Conservation (phyloP, 2,329 filamentous ascomycete genomes). For the Scleromitrula shiraiana region DNA sequence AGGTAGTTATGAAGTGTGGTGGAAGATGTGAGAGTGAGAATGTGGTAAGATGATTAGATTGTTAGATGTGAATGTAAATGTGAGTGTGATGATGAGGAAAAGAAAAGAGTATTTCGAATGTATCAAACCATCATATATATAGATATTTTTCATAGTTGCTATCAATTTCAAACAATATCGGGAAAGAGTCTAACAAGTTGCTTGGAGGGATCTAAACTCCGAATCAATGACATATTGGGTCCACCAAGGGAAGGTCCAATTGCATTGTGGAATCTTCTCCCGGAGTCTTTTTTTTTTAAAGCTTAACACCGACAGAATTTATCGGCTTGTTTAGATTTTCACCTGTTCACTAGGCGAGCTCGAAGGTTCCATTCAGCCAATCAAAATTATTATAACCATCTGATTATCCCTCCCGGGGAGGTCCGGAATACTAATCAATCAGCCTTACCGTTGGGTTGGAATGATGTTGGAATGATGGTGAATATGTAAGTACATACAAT, state of each 20-base stretch:
- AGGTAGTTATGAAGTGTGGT: background rate
- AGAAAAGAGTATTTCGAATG: background rate
- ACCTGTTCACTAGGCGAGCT: too few relatives aligned
- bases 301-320: too few relatives aligned
- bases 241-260: background rate
- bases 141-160: background rate
- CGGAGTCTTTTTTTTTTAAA: too few relatives aligned
- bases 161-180: background rate
- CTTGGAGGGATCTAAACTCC: background rate
- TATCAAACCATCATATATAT: background rate
- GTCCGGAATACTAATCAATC: too few relatives aligned
- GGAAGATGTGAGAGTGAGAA: background rate
- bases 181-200: background rate
- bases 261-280: background rate
- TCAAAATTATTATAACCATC: too few relatives aligned
- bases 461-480: too few relatives aligned
- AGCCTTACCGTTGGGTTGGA: too few relatives aligned
- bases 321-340: too few relatives aligned
- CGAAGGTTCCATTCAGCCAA: too few relatives aligned
- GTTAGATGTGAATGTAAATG: background rate
- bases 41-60: background rate
- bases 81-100: slow-evolving; percentile 4
- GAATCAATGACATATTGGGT: background rate
- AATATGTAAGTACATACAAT: too few relatives aligned
- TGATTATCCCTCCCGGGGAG: too few relatives aligned